Evolutionary conservation across 1,284 basidiomycete species (phyloP).

Genomic region (Cutaneotrichosporon dermatis): DNA sequence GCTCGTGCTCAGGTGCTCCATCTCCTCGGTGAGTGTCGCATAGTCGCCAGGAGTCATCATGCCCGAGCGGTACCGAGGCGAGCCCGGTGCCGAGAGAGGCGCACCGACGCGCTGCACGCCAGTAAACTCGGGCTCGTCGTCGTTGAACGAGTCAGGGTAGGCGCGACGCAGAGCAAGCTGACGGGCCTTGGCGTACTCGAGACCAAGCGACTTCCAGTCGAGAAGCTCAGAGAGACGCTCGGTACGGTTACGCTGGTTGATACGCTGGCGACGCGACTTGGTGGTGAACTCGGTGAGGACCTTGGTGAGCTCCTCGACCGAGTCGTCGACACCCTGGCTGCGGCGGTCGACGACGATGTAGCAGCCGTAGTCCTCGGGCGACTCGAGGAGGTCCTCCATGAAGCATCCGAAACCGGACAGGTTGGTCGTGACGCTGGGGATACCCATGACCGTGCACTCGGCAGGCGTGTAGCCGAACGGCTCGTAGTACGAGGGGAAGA

Average conservation of each 20-base stretch:
- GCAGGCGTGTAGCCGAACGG: slow-evolving; percentile 55
- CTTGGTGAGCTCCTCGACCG: slow-evolving; percentile 64
- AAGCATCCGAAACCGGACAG: slow-evolving; percentile 96
- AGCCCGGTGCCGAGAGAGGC: slow-evolving; percentile 77
- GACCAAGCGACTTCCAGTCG: slow-evolving; percentile 96
- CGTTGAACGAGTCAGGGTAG: slow-evolving; percentile 87
- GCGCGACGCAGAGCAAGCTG: slow-evolving; percentile 88
- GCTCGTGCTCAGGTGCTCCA: slow-evolving; percentile 78
- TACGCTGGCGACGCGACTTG: slow-evolving; percentile 92
- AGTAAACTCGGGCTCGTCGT: slow-evolving; percentile 61
- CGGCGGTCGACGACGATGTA: slow-evolving; percentile 96
- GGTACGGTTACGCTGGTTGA: slow-evolving; percentile 97
- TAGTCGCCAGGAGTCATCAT: slow-evolving; percentile 75
- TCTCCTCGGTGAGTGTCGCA: slow-evolving; percentile 92
- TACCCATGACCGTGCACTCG: slow-evolving; percentile 77
- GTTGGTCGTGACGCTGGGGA: slow-evolving; percentile 95
- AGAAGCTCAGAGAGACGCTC: slow-evolving; percentile 86
- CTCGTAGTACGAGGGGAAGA: slow-evolving; percentile 85
- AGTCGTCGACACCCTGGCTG: slow-evolving; percentile 83
- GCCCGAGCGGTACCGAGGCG: slow-evolving; percentile 72
- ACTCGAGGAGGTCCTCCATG: slow-evolving; percentile 98
- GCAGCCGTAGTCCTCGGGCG: slow-evolving; percentile 68
- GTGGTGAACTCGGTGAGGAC: slow-evolving; percentile 73
- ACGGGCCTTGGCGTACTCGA: slow-evolving; percentile 93
- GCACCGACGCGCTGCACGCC: slow-evolving; percentile 62